Evolutionary conservation across 306 rosid species (phyloP).

Genomic region (Macrotyloma uniflorum): DNA sequence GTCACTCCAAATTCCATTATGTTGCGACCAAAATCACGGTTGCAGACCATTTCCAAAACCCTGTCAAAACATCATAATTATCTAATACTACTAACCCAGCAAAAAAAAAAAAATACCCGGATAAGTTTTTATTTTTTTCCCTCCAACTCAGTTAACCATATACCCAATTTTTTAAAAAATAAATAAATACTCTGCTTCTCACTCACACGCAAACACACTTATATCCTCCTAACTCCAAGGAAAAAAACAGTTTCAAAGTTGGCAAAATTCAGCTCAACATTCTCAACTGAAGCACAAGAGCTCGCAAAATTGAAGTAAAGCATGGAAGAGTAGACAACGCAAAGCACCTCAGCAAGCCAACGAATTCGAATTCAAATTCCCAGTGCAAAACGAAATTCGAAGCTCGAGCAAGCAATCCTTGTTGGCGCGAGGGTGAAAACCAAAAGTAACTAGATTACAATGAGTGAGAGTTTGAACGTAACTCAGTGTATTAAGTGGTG

Average conservation of each 20-base stretch:
- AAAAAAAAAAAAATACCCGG: background rate
- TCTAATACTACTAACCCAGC: background rate
- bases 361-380: no score
- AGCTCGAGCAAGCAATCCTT: background rate
- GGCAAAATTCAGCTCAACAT: slow-evolving; percentile 37
- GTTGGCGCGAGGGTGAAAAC: slow-evolving; percentile 3
- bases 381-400: no score
- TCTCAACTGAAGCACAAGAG: slow-evolving; percentile 17
- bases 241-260: slow-evolving; percentile 28
- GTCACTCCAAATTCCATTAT: background rate
- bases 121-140: background rate
- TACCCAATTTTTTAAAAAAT: background rate
- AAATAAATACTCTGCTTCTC: background rate
- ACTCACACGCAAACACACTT: background rate
- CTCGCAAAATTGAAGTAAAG: slow-evolving; percentile 28
- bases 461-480: background rate
- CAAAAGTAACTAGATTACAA: slow-evolving; percentile 32
- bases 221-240: slow-evolving; percentile 24
- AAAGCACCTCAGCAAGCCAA: no score
- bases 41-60: background rate
- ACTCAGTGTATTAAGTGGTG: background rate
- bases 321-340: slow-evolving; percentile 30
- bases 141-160: slow-evolving; percentile 27
- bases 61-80: slow-evolving; percentile 18
- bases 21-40: background rate